Evolutionary conservation across 2,329 filamentous ascomycete species (phyloP).

Genomic region (Pseudogymnoascus sp.): DNA sequence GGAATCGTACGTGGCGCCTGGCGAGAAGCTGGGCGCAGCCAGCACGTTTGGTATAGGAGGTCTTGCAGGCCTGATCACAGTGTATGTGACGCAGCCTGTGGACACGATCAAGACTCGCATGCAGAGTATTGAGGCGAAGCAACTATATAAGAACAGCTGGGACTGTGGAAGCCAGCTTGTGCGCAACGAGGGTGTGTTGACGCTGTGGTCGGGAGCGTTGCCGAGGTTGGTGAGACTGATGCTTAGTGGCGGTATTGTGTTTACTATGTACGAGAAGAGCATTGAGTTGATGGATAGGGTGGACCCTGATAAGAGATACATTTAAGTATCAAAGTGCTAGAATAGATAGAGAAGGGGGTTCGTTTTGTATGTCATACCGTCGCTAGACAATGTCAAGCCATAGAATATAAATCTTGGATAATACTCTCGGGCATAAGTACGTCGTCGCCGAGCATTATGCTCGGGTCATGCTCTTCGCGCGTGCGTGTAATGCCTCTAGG

Average conservation of each 20-base stretch:
- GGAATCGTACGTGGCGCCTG: slow-evolving; percentile 83
- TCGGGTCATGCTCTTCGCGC: neutral
- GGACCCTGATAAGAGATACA: slow-evolving; percentile 77
- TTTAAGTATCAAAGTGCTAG: slow-evolving; percentile 39
- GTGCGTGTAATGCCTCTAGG: neutral
- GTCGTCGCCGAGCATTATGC: neutral
- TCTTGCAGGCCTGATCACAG: slow-evolving; percentile 81
- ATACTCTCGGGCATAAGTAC: neutral
- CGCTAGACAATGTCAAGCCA: neutral
- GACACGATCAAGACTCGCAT: slow-evolving; percentile 97
- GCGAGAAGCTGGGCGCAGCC: slow-evolving; percentile 82
- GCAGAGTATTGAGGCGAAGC: slow-evolving; percentile 85
- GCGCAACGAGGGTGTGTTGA: slow-evolving; percentile 78
- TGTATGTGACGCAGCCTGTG: slow-evolving; percentile 65
- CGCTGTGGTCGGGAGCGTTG: slow-evolving; percentile 89
- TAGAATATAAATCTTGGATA: neutral
- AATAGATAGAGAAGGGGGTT: slow-evolving; percentile 14
- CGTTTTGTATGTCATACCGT: slow-evolving; percentile 9
- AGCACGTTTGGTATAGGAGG: slow-evolving; percentile 90
- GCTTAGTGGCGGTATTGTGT: slow-evolving; percentile 91
- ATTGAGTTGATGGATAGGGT: slow-evolving; percentile 76
- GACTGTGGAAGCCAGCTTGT: slow-evolving; percentile 76
- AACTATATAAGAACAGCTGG: slow-evolving; percentile 78
- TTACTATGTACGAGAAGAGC: slow-evolving; percentile 96
- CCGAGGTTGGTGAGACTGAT: slow-evolving; percentile 78